A percentile compares a stretch with the other conserved stretches of the same genome.
These are phyloP conservation scores for Neonectria hederae DNA, from an alignment of 2,329 filamentous ascomycete species.

Conservation along the genomic window DNA sequence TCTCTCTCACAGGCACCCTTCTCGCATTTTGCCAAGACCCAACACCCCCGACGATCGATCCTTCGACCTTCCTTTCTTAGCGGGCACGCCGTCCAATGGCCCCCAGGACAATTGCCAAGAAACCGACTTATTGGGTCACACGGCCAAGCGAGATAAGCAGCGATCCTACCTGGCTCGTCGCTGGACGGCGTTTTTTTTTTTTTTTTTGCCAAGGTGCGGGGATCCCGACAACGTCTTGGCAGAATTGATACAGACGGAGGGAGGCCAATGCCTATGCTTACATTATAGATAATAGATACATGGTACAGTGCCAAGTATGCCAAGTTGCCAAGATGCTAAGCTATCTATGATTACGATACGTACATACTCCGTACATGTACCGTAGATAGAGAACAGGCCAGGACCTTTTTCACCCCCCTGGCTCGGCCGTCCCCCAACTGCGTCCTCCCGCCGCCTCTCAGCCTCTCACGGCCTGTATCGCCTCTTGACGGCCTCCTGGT, in stretches of 20 bases:
- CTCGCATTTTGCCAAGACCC: conserved; percentile 23
- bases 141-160: conserved; percentile 34
- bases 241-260: neutral
- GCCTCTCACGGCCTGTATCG: no score
- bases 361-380: no score
- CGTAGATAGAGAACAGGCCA: neutral
- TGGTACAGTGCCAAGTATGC: neutral
- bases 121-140: conserved; percentile 25
- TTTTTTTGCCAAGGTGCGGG: conserved; percentile 32
- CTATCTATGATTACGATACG: no score
- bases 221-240: conserved; percentile 20
- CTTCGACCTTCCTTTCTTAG: conserved; percentile 36
- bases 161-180: conserved; percentile 11
- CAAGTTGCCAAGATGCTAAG: neutral
- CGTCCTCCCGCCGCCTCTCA: no score
- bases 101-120: conserved; percentile 21
- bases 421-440: neutral
- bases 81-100: conserved; percentile 12
- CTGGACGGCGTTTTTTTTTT: no score
- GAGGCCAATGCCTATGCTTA: no score
- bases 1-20: neutral
- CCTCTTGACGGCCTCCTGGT: neutral
- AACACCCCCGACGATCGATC: conserved; percentile 27
- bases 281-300: no score
- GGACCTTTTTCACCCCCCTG: neutral